phyloP scores from a whole-genome alignment of 331 rosid species.

The Rosa hybrid region DNA sequence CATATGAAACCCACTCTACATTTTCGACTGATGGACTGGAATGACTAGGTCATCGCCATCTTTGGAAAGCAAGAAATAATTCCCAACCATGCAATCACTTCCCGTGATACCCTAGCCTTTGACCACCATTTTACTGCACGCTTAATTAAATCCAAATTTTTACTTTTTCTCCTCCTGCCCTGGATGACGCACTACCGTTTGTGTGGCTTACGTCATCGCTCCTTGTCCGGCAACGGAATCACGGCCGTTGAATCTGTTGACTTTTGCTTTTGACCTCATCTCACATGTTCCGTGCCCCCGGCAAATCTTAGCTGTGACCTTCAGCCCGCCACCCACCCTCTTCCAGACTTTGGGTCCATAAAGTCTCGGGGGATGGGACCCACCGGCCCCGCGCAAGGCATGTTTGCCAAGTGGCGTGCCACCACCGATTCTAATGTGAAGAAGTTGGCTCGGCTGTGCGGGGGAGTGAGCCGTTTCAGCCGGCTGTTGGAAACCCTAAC shows the following conservation, averaged over 20 bases:
- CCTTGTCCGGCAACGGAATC: neutral
- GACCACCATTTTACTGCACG: neutral
- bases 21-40: neutral
- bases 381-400: constrained; percentile 12
- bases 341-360: neutral
- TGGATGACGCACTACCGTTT: neutral
- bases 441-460: neutral
- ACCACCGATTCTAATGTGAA: neutral
- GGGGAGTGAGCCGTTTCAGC: constrained; percentile 18
- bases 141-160: neutral
- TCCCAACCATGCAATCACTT: neutral
- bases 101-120: neutral
- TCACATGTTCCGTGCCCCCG: constrained; percentile 8
- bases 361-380: constrained; percentile 7
- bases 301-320: constrained; percentile 5
- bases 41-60: neutral
- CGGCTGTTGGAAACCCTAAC: neutral
- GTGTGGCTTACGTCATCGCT: neutral
- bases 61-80: neutral
- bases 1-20: neutral
- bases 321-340: neutral
- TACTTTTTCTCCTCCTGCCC: neutral
- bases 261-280: neutral
- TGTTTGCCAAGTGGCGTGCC: constrained; percentile 29
- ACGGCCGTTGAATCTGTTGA: neutral